phyloP scores from a whole-genome alignment of 805 yeast genomes.

The Pachysolen tannophilus region DNA sequence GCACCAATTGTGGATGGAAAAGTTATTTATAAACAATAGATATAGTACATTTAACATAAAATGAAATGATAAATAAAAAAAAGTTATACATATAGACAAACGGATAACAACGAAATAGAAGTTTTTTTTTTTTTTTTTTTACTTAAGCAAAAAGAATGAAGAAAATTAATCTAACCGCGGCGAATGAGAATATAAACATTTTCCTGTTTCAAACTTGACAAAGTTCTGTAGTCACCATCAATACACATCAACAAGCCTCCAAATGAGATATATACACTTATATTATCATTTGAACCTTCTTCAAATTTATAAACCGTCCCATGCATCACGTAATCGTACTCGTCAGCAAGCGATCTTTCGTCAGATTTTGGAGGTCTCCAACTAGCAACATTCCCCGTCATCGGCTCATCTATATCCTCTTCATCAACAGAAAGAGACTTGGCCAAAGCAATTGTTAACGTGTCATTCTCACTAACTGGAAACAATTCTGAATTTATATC shows the following conservation, averaged over 20 bases:
- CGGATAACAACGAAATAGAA: too few relatives aligned
- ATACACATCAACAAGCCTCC: slow-evolving; percentile 92
- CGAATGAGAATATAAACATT: slow-evolving; percentile 87
- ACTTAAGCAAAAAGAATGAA: too few relatives aligned
- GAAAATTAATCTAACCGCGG: slow-evolving; percentile 27
- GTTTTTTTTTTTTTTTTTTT: too few relatives aligned
- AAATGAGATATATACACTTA: slow-evolving; percentile 88
- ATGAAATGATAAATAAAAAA: not conserved
- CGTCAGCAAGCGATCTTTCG: slow-evolving; percentile 86
- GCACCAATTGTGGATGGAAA: not conserved
- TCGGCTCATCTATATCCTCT: slow-evolving; percentile 33
- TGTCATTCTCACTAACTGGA: slow-evolving; percentile 71
- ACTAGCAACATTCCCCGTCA: slow-evolving; percentile 46
- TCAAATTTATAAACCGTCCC: slow-evolving; percentile 97
- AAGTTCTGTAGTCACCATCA: slow-evolving; percentile 89
- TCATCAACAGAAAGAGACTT: slow-evolving; percentile 56
- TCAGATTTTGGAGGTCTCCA: slow-evolving; percentile 83
- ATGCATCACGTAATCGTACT: slow-evolving; percentile 96
- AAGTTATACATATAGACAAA: not conserved
- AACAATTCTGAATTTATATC: slow-evolving; percentile 90
- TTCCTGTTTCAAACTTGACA: slow-evolving; percentile 87
- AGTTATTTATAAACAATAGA: not conserved
- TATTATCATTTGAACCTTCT: slow-evolving; percentile 60
- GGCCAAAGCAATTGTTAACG: slow-evolving; percentile 81
- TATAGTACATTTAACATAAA: not conserved